Base-by-base conservation (phyloP, 805 yeast genomes). In the Metschnikowia kofuensis region DNA sequence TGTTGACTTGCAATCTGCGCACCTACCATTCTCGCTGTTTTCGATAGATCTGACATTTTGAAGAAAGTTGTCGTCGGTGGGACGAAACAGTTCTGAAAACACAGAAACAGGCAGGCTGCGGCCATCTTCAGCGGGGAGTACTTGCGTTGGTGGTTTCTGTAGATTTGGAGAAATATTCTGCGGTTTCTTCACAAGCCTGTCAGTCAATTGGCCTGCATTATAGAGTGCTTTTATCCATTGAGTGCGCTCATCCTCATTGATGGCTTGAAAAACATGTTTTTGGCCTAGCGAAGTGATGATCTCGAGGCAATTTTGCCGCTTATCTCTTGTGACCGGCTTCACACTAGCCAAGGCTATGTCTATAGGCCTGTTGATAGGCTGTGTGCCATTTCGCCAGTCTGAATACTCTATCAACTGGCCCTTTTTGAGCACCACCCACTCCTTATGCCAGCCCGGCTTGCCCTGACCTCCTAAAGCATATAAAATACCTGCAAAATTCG, bases 381-480 rank as follows among this genome's bases (percentile, higher is more conserved):
- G 78, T 15, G 73, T 71, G 16, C 89, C 89, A 48, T 76, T 79
- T 57, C 91, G 78, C 94, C 96, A 89, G 65, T 89, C 90, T 40
- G 85, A 76, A 61, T 79, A 89, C 60, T 89, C 94, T 39, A 75
- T 72, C 38, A 89, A 68, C 49, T 75, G 77, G 2, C 92, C 90
- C n/a, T 81, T 79, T 12, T 79, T 76, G 43, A 89, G 70, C 0
- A 83, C 87, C 0, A 89, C 87, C 91, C 96, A 87, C 63, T 85
- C 90, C 59, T 88, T 89, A 64, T 89, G 95, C 97, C 96, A 90
- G 3, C 86, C 85, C 21, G 72, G 78, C 50, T 78, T 79, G 0
- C 83, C 82, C 49, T 79, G 81, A 0, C 85, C 85, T 0, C 84
- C 83, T 35, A 78, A 67, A 1, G 80, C 74, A 58, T 78, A 82